Evolutionary conservation across 495 filamentous ascomycete genomes (phyloP).

Genomic region (Astrothelium macrocarpum): DNA sequence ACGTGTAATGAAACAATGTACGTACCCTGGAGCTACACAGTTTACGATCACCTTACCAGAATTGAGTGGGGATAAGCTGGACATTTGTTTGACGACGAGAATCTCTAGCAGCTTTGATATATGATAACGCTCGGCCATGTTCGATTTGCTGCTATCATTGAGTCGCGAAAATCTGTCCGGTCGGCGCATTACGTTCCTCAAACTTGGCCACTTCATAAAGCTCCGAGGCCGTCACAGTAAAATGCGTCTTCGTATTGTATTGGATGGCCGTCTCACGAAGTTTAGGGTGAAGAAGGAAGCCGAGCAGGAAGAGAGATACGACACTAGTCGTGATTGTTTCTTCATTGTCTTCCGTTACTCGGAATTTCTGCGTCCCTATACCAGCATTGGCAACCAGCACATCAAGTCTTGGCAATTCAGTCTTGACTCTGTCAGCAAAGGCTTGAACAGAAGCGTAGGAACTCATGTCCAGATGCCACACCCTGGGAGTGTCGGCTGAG

Average conservation of each 20-base stretch:
- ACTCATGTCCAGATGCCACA: conserved; percentile 48
- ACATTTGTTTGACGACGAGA: conserved; percentile 23
- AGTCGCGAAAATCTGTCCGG: conserved; percentile 23
- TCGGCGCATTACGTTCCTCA: conserved; percentile 18
- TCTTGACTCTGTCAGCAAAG: conserved; percentile 37
- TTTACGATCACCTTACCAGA: conserved; percentile 32
- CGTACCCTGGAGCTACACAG: conserved; percentile 16
- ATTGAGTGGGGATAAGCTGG: conserved; percentile 9
- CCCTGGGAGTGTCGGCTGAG: conserved; percentile 34
- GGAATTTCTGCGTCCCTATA: conserved; percentile 28
- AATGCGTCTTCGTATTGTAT: conserved; percentile 24
- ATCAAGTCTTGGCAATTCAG: conserved; percentile 36
- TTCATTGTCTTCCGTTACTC: conserved; percentile 36
- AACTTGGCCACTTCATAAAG: conserved; percentile 25
- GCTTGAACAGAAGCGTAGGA: conserved; percentile 40
- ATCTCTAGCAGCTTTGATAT: conserved; percentile 29
- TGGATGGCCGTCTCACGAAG: conserved; percentile 22
- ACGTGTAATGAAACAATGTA: neutral
- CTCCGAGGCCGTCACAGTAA: conserved; percentile 25
- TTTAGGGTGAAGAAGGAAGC: conserved; percentile 34
- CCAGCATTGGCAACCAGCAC: conserved; percentile 41
- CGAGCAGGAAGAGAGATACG: conserved; percentile 41
- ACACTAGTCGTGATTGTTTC: conserved; percentile 40
- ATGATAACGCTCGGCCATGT: conserved; percentile 28
- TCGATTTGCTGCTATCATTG: conserved; percentile 19